phyloP scores from a whole-genome alignment of 2,329 filamentous ascomycete genomes.

The Arthrobotrys conoides region DNA sequence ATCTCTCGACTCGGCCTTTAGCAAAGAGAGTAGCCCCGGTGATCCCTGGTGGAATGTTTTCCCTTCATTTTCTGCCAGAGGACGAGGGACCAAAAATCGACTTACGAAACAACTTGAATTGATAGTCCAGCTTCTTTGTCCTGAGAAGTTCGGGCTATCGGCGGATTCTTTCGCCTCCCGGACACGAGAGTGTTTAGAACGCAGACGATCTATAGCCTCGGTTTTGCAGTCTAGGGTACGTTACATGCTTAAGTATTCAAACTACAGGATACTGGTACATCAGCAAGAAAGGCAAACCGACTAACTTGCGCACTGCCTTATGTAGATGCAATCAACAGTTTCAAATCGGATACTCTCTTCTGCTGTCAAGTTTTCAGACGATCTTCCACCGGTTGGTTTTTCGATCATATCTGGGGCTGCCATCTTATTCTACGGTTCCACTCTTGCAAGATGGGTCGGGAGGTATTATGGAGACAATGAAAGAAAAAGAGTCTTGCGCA shows the following conservation, averaged over 20 bases:
- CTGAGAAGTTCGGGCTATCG: conserved; percentile 37
- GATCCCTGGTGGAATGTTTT: conserved; percentile 8
- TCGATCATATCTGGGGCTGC: conserved; percentile 8
- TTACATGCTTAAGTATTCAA: neutral
- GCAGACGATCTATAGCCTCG: neutral
- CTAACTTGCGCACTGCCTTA: conserved; percentile 18
- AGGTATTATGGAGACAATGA: neutral
- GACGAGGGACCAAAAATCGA: neutral
- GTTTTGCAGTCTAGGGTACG: conserved; percentile 31
- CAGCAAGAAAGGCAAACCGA: too few relatives aligned
- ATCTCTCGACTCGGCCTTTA: neutral
- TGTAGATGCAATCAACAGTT: conserved; percentile 26
- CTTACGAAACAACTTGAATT: neutral
- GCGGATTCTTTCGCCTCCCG: conserved; percentile 1
- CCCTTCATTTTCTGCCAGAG: neutral
- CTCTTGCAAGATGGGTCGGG: conserved; percentile 9
- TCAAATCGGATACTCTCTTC: conserved; percentile 20
- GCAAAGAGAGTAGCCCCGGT: neutral
- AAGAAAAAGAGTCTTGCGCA: neutral
- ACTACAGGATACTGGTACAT: neutral
- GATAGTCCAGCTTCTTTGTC: conserved; percentile 49
- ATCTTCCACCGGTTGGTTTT: conserved; percentile 27
- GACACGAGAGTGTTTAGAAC: conserved; percentile 32
- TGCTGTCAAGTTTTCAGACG: conserved; percentile 6
- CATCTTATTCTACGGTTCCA: conserved; percentile 9